Evolutionary conservation across 2,329 filamentous ascomycete genomes (phyloP), one percentile per base, ranked within the genome.

Genomic region (Penicillium psychrosexuale): DNA sequence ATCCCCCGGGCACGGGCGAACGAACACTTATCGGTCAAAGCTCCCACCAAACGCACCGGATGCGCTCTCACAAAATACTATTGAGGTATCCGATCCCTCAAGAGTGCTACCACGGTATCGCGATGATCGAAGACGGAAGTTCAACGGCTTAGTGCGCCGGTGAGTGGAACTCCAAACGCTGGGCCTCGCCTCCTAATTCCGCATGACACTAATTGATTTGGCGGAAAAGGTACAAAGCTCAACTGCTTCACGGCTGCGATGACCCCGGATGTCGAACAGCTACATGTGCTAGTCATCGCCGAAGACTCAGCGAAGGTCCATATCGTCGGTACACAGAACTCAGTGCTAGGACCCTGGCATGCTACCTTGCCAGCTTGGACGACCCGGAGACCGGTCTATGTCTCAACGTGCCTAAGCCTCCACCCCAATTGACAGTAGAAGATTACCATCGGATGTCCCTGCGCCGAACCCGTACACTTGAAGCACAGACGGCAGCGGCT

Each of bases 191-290:
- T 40, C 45, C 43, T 28, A 15, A 27, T 12, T 39, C n/a, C n/a
- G 33, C 33, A 47, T 37, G 39, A 12, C 13, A 38, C 54, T 57
- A 56, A 59, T 48, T 31, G 43, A 19, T 34, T 36, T 36, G 6
- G 17, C 17, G 19, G 3, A 13, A 56, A 48, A 93, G 89, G 65
- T 95, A 89, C 68, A 85, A 92, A 47, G 78, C 83, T 33, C 91
- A 96, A 73, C 83, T 96, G n/a, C 84, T 91, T 53, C 82, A 89
- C 61, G 91, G 91, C 60, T 96, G 91, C 69, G 84, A 84, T 58
- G 83, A 82, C 60, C 76, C 80, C 50, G 77, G 80, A 48, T 96
- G 91, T 73, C 79, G 78, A 34, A 93, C 86, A 1, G 75, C 90
- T 13, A 93, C 90, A 13, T 96, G 91, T 75, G 88, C 93, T 67